Evolutionary conservation across 495 filamentous ascomycete genomes (phyloP), one percentile per base, ranked within the genome.

Genomic region (Aspergillus hancockii): DNA sequence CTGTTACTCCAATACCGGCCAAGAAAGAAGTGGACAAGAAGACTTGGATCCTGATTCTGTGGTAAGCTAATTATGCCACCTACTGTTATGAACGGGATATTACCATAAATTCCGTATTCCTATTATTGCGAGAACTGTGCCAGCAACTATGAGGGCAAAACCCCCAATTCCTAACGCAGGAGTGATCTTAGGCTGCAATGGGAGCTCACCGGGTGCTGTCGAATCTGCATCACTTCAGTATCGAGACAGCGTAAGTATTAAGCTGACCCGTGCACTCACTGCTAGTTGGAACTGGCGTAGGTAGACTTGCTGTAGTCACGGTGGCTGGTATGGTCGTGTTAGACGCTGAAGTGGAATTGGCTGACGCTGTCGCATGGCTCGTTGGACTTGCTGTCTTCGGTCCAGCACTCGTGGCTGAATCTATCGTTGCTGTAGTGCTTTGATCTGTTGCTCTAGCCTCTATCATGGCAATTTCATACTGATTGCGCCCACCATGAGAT

Each of bases 91-190:
- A 14, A 28, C 65, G 18, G 12, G 13, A 49, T 52, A 38, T 57
- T 72, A 86, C 85, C 87, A 88, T 83, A 85, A 80, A 63, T 92
- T 89, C 72, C 90, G 92, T 61, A 97, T 91, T 0, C 93, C 93
- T 60, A 96, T 80, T 34, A 97, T 67, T 16, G 86, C 82, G 60
- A 92, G 87, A 22, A 86, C 75, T 13, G 79, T 64, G 12, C 93
- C 93, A 13, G 84, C 82, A 18, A 85, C 66, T 18, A 97, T 77
- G 30, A 97, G 75, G 51, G 97, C 78, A 28, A 88, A 84, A 8
- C 93, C 93, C 30, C 88, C 84, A 57, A 97, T 84, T 10, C 85
- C 88, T 68, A 90, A 81, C 53, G 85, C 92, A 12, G 93, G 93
- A 12, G 90, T 96, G 46, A 97, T 82, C 30, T 65, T 67, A 1